These are phyloP conservation scores for Ascoidea tarda DNA, from an alignment of 805 yeast genomes.

Conservation along the genomic window DNA sequence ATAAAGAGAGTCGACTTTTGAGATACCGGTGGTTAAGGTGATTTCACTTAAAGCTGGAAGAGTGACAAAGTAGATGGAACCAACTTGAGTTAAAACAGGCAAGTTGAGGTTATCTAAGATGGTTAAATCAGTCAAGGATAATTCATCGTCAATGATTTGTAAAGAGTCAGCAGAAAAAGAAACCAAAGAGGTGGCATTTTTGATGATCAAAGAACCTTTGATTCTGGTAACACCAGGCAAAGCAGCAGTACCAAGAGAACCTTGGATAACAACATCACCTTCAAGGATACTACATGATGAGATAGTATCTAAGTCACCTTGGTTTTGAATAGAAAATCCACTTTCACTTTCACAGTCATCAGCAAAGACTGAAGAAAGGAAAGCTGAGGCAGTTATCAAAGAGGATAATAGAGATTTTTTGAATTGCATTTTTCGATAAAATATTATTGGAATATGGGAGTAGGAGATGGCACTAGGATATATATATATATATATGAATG, in stretches of 20 bases:
- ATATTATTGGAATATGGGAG: not conserved
- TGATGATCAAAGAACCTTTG: conserved; percentile 59
- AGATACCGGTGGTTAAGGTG: conserved; percentile 57
- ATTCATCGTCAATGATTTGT: conserved; percentile 57
- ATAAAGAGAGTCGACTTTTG: conserved; percentile 54
- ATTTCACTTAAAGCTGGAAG: conserved; percentile 70
- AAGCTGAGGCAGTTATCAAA: conserved; percentile 12
- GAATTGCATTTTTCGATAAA: conserved; percentile 4
- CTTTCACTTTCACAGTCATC: conserved; percentile 5
- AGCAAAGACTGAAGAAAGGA: conserved; percentile 5
- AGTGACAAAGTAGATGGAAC: conserved; percentile 66
- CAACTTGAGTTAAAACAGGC: conserved; percentile 72
- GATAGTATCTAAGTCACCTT: conserved; percentile 62
- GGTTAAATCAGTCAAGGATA: conserved; percentile 50
- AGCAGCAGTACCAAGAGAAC: conserved; percentile 32
- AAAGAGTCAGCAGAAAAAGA: conserved; percentile 69
- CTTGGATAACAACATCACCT: conserved; percentile 65
- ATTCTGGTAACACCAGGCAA: conserved; percentile 66
- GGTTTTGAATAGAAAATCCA: conserved; percentile 16
- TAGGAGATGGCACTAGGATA: too few relatives aligned
- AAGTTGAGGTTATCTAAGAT: conserved; percentile 52
- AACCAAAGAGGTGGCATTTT: conserved; percentile 48
- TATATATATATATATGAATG: too few relatives aligned
- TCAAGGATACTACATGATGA: conserved; percentile 64
- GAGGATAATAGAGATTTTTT: conserved; percentile 6